phyloP scores from a whole-genome alignment of 1,284 basidiomycete species.

The Athelia sp. region DNA sequence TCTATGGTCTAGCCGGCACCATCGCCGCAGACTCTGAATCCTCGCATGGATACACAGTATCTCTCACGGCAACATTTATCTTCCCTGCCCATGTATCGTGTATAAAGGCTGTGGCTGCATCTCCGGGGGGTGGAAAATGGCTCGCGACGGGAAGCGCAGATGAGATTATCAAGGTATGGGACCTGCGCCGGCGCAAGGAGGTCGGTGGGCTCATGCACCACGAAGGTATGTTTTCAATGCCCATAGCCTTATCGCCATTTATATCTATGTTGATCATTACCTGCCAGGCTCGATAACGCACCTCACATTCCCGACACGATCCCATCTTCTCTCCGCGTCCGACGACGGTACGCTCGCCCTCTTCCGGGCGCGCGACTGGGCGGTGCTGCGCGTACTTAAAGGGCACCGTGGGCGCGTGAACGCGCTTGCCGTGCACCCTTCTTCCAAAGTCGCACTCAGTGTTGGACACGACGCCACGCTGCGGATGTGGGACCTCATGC shows the following conservation, averaged over 20 bases:
- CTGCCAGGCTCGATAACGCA: conserved; percentile 82
- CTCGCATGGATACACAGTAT: conserved; percentile 28
- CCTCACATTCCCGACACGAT: conserved; percentile 82
- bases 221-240: conserved; percentile 61
- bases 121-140: conserved; percentile 89
- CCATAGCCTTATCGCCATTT: no score
- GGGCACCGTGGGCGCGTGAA: conserved; percentile 95
- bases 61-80: conserved; percentile 84
- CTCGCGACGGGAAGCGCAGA: conserved; percentile 92
- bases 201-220: conserved; percentile 92
- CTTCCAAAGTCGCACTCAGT: conserved; percentile 85
- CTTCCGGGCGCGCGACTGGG: conserved; percentile 93
- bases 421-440: conserved; percentile 86
- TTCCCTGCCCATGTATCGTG: conserved; percentile 96
- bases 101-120: conserved; percentile 85
- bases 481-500: conserved; percentile 98
- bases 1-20: conserved; percentile 85
- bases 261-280: neutral
- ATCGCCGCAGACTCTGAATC: conserved; percentile 33
- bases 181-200: conserved; percentile 85
- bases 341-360: conserved; percentile 88
- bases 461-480: conserved; percentile 89
- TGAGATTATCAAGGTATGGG: conserved; percentile 98
- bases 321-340: conserved; percentile 85
- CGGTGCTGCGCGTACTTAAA: conserved; percentile 80